Base-by-base conservation (phyloP, 805 yeast species). In the Teunomyces funiuensis region DNA sequence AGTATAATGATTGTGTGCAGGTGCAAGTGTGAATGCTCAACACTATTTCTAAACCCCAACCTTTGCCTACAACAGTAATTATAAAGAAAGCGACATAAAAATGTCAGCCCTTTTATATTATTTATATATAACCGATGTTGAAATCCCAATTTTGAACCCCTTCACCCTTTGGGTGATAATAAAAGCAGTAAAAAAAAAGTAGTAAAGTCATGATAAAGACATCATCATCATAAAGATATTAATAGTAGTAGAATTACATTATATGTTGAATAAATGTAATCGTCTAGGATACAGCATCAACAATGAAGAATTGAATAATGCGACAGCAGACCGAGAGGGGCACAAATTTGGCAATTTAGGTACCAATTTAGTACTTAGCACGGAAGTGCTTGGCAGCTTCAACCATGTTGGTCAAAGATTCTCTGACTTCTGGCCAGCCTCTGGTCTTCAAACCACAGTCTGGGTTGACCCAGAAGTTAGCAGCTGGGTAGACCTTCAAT, bases 361-460 rank as follows among this genome's bases (percentile, higher is more conserved):
- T 31, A 31, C 34, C 30, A 42, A 37, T 28, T 54, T 68, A 62
- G 58, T 71, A 53, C 61, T 71, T 62, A 45, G 61, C 71, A 55
- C 75, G 62, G 95, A 79, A 91, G 75, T 80, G 81, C 82, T 93
- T 91, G 65, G 98, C 98, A 66, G 99, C 98, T 57, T 86, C 93
- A 69, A 93, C 98, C 99, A 93, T 93, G 78, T 93, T 87, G 72
- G 95, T 87, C 74, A 93, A 84, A 63, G 95, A 88, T 66, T 83
- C 89, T 69, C 76, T 88, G 61, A 91, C 88, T 82, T 93, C 99
- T 60, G 86, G 88, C 99, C 99, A 93, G 61, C 96, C 96, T 85
- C 99, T 90, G 72, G 99, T 93, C 87, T 93, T 93, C 74, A 93
- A 83, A 83, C 99, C 99, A 83, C 99, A 93, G 80, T 93, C 99